Percentiles rank a stretch among this genome's conserved stretches.
Evolutionary conservation across 2,329 filamentous ascomycete species (phyloP).

Genomic region (Davidsoniella neocaledoniae): DNA sequence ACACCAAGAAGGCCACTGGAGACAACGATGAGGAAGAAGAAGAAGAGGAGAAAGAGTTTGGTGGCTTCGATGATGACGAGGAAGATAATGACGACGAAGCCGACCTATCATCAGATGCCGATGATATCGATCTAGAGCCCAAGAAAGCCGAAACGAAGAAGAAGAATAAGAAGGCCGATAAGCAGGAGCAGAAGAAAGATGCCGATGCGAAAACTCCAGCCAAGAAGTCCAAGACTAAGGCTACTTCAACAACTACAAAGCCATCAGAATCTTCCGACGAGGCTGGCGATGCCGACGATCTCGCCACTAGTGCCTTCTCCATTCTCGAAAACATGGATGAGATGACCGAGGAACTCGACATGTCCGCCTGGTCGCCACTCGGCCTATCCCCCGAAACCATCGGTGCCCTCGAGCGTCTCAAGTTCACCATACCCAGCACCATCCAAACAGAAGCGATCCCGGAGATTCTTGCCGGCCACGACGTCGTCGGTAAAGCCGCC

Average conservation of each 20-base stretch:
- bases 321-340: constrained; percentile 36
- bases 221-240: not conserved
- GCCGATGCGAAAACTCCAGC: constrained; percentile 4
- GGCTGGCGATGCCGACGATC: constrained; percentile 18
- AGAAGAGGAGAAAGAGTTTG: constrained; percentile 40
- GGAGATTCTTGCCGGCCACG: constrained; percentile 63
- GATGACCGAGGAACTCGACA: constrained; percentile 44
- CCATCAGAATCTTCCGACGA: constrained; percentile 12
- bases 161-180: constrained; percentile 19
- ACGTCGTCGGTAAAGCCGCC: constrained; percentile 89
- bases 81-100: constrained; percentile 19
- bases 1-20: constrained; percentile 12
- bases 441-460: constrained; percentile 75
- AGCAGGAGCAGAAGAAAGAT: not conserved
- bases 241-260: not conserved
- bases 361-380: constrained; percentile 64
- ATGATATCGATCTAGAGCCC: constrained; percentile 14
- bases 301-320: constrained; percentile 15
- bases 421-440: constrained; percentile 62
- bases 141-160: constrained; percentile 18
- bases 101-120: constrained; percentile 19
- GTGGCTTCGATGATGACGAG: constrained; percentile 41
- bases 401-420: constrained; percentile 59
- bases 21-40: constrained; percentile 11
- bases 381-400: constrained; percentile 56